Evolutionary conservation across 768 basidiomycete species (phyloP).

Genomic region (Holtermanniella nyarrowii): DNA sequence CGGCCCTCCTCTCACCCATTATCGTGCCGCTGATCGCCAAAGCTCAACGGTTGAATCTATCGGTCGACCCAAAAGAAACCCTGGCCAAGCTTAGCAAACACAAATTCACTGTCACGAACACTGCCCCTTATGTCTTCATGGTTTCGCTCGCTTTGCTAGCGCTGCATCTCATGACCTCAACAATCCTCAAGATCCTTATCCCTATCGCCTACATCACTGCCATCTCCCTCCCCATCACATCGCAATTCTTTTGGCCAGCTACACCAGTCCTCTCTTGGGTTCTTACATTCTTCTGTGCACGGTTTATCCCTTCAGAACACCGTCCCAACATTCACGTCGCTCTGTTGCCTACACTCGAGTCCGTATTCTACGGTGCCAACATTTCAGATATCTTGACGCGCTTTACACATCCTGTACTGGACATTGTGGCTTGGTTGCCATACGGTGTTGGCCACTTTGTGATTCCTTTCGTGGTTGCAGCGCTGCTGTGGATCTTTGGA

Average conservation of each 20-base stretch:
- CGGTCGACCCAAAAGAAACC: slow-evolving; percentile 27
- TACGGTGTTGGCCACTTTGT: slow-evolving; percentile 92
- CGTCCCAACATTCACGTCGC: slow-evolving; percentile 83
- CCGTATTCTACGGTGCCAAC: slow-evolving; percentile 92
- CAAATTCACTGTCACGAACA: slow-evolving; percentile 29
- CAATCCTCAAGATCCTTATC: slow-evolving; percentile 55
- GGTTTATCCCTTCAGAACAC: slow-evolving; percentile 65
- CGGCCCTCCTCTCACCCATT: slow-evolving; percentile 16
- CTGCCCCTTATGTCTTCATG: slow-evolving; percentile 66
- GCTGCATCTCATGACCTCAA: slow-evolving; percentile 72
- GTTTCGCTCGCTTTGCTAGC: slow-evolving; percentile 77
- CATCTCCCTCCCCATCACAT: slow-evolving; percentile 72
- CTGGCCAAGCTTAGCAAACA: slow-evolving; percentile 20
- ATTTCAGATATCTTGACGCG: slow-evolving; percentile 93
- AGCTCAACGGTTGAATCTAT: slow-evolving; percentile 31
- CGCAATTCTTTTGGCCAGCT: slow-evolving; percentile 78
- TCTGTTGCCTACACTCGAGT: slow-evolving; percentile 85
- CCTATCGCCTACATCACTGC: slow-evolving; percentile 59
- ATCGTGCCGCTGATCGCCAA: slow-evolving; percentile 25
- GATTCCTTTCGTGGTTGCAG: slow-evolving; percentile 74
- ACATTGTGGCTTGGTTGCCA: slow-evolving; percentile 89
- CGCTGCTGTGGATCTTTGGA: slow-evolving; percentile 81
- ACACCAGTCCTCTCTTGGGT: slow-evolving; percentile 79
- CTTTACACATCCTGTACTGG: slow-evolving; percentile 82
- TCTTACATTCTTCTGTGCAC: slow-evolving; percentile 72